Percentiles rank a stretch among this genome's conserved stretches.
phyloP scores from a whole-genome alignment of 1,284 basidiomycete species.

The Austroboletus olivaceoglutinosus region DNA sequence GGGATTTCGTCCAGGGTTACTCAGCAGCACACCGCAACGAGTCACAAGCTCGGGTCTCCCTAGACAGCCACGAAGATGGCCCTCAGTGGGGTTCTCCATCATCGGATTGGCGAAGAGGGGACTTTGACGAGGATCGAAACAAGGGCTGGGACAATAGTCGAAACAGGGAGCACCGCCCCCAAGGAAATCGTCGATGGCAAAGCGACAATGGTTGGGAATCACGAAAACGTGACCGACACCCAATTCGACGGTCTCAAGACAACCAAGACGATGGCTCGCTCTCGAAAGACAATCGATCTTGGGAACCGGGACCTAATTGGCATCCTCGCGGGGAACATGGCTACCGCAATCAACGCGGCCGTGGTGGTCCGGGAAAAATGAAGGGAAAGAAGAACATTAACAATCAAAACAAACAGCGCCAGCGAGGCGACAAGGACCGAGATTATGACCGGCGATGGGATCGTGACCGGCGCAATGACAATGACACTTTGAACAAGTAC shows the following conservation, averaged over 20 bases:
- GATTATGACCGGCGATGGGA: constrained; percentile 44
- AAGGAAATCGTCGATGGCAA: constrained; percentile 35
- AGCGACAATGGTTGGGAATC: constrained; percentile 41
- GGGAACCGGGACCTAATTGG: constrained; percentile 67
- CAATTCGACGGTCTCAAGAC: constrained; percentile 31
- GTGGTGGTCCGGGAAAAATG: constrained; percentile 36
- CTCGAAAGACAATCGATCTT: constrained; percentile 46
- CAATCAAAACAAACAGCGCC: constrained; percentile 45
- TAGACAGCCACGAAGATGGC: constrained; percentile 40
- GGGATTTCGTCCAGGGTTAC: constrained; percentile 43
- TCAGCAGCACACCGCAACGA: constrained; percentile 45
- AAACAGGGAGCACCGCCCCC: constrained; percentile 24
- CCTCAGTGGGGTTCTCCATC: constrained; percentile 42
- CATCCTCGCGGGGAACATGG: constrained; percentile 40
- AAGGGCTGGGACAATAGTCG: constrained; percentile 32
- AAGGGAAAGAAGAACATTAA: constrained; percentile 35
- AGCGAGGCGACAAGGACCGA: constrained; percentile 47
- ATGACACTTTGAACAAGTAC: constrained; percentile 69
- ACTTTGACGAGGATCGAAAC: constrained; percentile 30
- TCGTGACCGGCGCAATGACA: constrained; percentile 63
- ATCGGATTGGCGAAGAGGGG: constrained; percentile 37
- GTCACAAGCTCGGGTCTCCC: constrained; percentile 38
- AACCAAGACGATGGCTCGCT: constrained; percentile 29
- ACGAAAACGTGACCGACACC: constrained; percentile 35
- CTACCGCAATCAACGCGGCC: constrained; percentile 39